phyloP scores from a whole-genome alignment of 768 basidiomycete genomes.

The Boletus edulis region DNA sequence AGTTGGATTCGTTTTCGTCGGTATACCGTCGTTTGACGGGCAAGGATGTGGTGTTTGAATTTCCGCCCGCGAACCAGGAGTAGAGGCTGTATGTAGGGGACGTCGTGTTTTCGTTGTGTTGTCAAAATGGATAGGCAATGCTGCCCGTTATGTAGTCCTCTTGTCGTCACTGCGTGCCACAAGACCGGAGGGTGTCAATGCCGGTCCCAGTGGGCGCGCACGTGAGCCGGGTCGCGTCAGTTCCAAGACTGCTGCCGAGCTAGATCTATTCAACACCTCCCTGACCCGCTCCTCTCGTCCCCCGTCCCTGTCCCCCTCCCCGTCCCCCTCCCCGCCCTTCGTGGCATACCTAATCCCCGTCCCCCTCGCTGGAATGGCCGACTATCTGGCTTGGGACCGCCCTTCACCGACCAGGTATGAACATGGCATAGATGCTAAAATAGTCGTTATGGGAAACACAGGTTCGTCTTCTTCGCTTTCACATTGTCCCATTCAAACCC shows the following conservation, averaged over 20 bases:
- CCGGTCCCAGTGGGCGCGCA: conserved; percentile 11
- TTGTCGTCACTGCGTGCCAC: conserved; percentile 13
- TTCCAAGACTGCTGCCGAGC: conserved; percentile 19
- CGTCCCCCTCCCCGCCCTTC: conserved; percentile 43
- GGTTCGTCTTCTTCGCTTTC: conserved; percentile 35
- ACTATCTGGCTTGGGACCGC: conserved; percentile 60
- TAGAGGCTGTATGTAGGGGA: conserved; percentile 40
- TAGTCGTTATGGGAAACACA: conserved; percentile 90
- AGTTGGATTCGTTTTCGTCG: conserved; percentile 98
- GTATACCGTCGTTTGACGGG: conserved; percentile 95
- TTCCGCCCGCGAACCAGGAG: conserved; percentile 74
- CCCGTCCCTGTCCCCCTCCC: conserved; percentile 35
- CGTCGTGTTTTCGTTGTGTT: conserved; percentile 12
- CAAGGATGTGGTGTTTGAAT: conserved; percentile 95
- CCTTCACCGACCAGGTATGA: conserved; percentile 70
- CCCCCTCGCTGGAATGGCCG: conserved; percentile 45
- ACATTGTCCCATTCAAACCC: conserved; percentile 15
- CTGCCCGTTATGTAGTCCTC: conserved; percentile 32
- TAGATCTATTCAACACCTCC: conserved; percentile 25
- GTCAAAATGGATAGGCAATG: conserved; percentile 36
- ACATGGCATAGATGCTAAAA: conserved; percentile 89
- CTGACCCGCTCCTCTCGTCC: conserved; percentile 21
- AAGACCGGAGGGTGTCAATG: conserved; percentile 16
- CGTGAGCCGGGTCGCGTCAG: conserved; percentile 35
- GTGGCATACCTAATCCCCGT: conserved; percentile 38